A percentile compares a stretch with the other conserved stretches of the same genome.
Conservation (phyloP, 352 stramenopile genomes). For the Globisporangium polare region DNA sequence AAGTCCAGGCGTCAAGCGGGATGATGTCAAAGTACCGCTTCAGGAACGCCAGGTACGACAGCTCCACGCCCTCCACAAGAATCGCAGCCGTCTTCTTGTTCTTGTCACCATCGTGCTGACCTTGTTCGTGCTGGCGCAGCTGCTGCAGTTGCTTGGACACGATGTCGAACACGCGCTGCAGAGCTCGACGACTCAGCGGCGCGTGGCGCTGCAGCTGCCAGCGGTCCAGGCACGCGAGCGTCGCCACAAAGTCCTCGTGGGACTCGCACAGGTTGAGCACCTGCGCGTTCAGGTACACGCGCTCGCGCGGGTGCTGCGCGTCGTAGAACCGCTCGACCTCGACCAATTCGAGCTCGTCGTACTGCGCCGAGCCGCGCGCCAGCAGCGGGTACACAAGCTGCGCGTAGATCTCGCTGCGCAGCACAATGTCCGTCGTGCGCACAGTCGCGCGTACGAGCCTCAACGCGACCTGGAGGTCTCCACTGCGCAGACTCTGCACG, state of each 20-base stretch:
- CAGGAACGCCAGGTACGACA: conserved; percentile 58
- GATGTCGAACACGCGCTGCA: conserved; percentile 55
- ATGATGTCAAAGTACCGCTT: conserved; percentile 48
- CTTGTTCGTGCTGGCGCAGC: conserved; percentile 19
- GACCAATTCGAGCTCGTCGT: conserved; percentile 39
- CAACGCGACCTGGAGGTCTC: conserved; percentile 44
- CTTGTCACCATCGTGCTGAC: background rate
- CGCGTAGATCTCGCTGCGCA: conserved; percentile 58
- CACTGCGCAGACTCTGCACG: conserved; percentile 39
- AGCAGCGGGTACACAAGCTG: conserved; percentile 64
- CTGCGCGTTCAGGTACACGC: conserved; percentile 42
- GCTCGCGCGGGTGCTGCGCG: conserved; percentile 33
- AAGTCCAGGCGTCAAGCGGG: conserved; percentile 44
- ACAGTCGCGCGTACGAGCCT: conserved; percentile 41
- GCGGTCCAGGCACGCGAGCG: conserved; percentile 56
- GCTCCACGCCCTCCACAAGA: conserved; percentile 37
- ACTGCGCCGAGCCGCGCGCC: conserved; percentile 21
- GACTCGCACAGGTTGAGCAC: conserved; percentile 69
- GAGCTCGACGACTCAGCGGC: conserved; percentile 40
- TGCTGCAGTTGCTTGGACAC: conserved; percentile 49
- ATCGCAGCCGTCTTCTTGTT: conserved; percentile 12
- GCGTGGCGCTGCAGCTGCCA: conserved; percentile 43
- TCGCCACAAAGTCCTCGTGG: conserved; percentile 54
- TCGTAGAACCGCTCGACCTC: conserved; percentile 67
- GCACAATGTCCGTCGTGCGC: conserved; percentile 31